Evolutionary conservation across 768 basidiomycete genomes (phyloP).

Genomic region (Tricholoma matsutake): DNA sequence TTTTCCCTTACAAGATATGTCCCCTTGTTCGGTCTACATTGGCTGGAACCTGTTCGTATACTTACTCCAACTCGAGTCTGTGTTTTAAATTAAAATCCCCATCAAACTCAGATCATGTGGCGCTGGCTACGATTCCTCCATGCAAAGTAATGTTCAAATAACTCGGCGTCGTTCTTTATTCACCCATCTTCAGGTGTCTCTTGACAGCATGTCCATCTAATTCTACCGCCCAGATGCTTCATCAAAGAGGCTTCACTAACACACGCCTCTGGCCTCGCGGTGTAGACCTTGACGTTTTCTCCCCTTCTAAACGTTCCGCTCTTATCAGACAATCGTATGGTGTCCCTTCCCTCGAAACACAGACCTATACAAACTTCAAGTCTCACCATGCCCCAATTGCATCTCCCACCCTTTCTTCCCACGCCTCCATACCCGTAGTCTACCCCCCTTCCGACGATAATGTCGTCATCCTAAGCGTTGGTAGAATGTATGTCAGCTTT

Average conservation of each 20-base stretch:
- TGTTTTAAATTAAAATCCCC: not conserved
- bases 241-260: not conserved
- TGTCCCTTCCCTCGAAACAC: not conserved
- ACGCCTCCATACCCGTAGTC: not conserved
- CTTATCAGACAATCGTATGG: not conserved
- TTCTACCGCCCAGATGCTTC: not conserved
- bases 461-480: not conserved
- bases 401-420: not conserved
- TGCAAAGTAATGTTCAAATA: not conserved
- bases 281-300: not conserved
- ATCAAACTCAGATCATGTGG: not conserved
- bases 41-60: not conserved
- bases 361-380: not conserved
- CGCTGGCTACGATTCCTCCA: not conserved
- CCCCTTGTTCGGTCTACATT: not conserved
- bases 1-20: not conserved
- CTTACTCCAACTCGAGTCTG: not conserved
- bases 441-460: not conserved
- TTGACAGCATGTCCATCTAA: not conserved
- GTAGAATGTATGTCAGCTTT: not conserved
- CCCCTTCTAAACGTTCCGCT: not conserved
- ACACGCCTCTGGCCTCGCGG: conserved; percentile 1
- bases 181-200: not conserved
- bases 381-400: not conserved
- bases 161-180: not conserved